These are phyloP conservation scores for Rubroboletus satanas DNA, from an alignment of 768 basidiomycete genomes.

Conservation along the genomic window DNA sequence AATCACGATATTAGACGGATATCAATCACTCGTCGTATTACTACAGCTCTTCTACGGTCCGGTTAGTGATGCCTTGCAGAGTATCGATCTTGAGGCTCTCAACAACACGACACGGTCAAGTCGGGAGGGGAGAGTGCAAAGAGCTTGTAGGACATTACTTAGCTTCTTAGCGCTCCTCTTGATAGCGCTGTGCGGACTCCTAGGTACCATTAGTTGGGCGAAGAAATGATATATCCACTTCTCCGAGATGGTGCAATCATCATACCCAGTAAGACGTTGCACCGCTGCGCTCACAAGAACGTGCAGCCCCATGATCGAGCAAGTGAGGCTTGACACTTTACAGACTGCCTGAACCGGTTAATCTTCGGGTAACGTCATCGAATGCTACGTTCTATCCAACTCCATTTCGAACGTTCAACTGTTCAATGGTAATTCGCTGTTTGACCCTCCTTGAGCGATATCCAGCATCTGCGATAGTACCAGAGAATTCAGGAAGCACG, in stretches of 20 bases:
- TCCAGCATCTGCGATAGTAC: not conserved
- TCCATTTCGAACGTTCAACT: not conserved
- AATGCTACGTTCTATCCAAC: not conserved
- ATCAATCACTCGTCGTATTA: constrained; percentile 45
- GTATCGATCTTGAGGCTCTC: constrained; percentile 22
- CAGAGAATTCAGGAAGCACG: not conserved
- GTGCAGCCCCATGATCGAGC: not conserved
- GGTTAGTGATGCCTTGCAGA: not conserved
- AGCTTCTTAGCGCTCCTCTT: constrained; percentile 20
- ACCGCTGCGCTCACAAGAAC: not conserved
- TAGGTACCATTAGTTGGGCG: constrained; percentile 18
- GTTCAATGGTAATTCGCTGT: not conserved
- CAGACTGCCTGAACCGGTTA: not conserved
- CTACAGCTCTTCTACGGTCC: constrained; percentile 22
- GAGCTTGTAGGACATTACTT: constrained; percentile 13
- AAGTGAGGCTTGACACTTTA: not conserved
- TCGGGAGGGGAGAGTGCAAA: constrained; percentile 13
- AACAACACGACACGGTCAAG: not conserved
- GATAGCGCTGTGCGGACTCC: constrained; percentile 19
- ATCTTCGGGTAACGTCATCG: not conserved
- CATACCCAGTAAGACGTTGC: not conserved
- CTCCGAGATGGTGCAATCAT: not conserved
- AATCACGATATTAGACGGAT: constrained; percentile 66
- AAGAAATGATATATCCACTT: constrained; percentile 11
- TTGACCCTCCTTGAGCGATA: not conserved